phyloP scores from a whole-genome alignment of 768 basidiomycete species.

The Trametes coccinea region DNA sequence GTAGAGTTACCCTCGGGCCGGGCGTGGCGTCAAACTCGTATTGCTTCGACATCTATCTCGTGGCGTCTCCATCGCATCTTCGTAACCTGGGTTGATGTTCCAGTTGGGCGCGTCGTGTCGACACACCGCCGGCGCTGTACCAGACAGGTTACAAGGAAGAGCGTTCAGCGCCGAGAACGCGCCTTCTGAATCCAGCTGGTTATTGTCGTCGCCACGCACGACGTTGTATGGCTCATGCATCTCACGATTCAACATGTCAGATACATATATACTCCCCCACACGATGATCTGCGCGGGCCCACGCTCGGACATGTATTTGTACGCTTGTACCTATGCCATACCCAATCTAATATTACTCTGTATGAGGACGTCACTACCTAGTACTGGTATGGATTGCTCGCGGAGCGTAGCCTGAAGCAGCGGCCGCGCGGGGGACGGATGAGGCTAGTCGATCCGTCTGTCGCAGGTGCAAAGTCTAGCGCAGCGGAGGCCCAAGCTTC shows the following conservation, averaged over 20 bases:
- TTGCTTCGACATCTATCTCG: neutral
- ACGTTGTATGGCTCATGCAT: conserved; percentile 2
- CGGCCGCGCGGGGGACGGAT: too few species aligned
- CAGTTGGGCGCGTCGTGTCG: neutral
- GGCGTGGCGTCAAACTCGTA: too few species aligned
- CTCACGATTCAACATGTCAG: neutral
- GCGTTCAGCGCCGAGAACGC: too few species aligned
- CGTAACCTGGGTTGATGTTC: neutral
- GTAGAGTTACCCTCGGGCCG: too few species aligned
- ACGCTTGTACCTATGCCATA: conserved; percentile 2
- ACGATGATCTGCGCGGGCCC: neutral
- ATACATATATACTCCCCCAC: neutral
- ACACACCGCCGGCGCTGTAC: too few species aligned
- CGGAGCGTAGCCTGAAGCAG: too few species aligned
- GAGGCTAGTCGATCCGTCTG: neutral
- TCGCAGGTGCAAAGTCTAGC: neutral
- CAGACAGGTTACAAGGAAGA: too few species aligned
- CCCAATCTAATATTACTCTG: neutral
- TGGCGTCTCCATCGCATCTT: neutral
- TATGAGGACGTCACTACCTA: neutral
- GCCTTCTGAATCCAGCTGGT: neutral
- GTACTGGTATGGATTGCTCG: too few species aligned
- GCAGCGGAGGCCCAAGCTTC: neutral
- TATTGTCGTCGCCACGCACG: neutral
- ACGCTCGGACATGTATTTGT: conserved; percentile 12